phyloP scores from a whole-genome alignment of 805 yeast species.

The Barnettozyma wickerhamii region DNA sequence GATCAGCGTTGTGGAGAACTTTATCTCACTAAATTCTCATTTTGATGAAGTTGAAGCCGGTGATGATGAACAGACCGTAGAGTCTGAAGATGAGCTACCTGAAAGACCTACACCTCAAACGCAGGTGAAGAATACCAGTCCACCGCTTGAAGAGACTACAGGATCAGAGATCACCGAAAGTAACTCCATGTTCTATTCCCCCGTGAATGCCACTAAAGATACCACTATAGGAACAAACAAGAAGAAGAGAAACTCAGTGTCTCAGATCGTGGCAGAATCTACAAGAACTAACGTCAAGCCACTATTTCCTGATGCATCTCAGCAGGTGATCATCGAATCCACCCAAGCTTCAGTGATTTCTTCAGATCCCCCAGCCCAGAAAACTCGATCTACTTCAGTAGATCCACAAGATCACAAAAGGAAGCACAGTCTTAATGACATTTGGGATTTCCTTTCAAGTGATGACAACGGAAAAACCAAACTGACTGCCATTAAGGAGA shows the following conservation, averaged over 20 bases:
- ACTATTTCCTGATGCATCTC: slow-evolving; percentile 3
- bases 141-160: not conserved
- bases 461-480: slow-evolving; percentile 7
- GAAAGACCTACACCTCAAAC: too few species aligned
- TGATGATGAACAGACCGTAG: slow-evolving; percentile 3
- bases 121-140: too few species aligned
- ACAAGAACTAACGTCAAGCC: slow-evolving; percentile 5
- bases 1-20: slow-evolving; percentile 29
- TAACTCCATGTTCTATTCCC: slow-evolving; percentile 14
- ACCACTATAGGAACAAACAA: slow-evolving; percentile 14
- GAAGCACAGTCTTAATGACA: slow-evolving; percentile 9
- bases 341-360: not conserved
- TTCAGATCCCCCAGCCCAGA: too few species aligned
- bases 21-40: slow-evolving; percentile 21
- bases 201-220: slow-evolving; percentile 17
- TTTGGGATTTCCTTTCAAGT: slow-evolving; percentile 23
- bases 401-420: too few species aligned
- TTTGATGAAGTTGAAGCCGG: slow-evolving; percentile 5
- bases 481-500: too few species aligned
- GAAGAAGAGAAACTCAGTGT: slow-evolving; percentile 12
- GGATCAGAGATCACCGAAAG: slow-evolving; percentile 12
- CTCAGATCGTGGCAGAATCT: slow-evolving; percentile 18
- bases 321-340: slow-evolving; percentile 9
- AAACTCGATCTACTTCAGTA: too few species aligned
- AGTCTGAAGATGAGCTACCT: slow-evolving; percentile 10